A percentile compares a stretch with the other conserved stretches of the same genome.
phyloP scores from a whole-genome alignment of 2,329 filamentous ascomycete genomes.

The Colletotrichum eleusines region DNA sequence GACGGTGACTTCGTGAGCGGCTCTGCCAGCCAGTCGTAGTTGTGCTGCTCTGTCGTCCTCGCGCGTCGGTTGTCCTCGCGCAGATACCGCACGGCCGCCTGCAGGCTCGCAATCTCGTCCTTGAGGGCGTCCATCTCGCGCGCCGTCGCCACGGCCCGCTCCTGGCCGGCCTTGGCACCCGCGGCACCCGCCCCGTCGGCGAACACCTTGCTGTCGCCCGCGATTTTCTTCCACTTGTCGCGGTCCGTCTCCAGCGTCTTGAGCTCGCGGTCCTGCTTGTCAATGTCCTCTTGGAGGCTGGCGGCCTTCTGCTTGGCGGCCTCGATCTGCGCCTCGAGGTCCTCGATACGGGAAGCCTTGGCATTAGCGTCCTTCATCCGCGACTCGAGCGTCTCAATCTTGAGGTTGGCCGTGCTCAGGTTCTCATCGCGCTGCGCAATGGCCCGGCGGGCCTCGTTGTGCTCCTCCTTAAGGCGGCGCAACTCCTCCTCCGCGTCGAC shows the following conservation, averaged over 20 bases:
- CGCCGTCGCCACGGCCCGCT: slow-evolving; percentile 76
- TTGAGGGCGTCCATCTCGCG: slow-evolving; percentile 80
- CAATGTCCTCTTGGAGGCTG: slow-evolving; percentile 72
- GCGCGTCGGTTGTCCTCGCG: slow-evolving; percentile 75
- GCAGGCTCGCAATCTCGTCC: slow-evolving; percentile 73
- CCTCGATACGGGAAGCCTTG: slow-evolving; percentile 77
- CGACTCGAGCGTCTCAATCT: slow-evolving; percentile 92
- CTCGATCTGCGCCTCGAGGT: slow-evolving; percentile 71
- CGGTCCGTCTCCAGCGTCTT: slow-evolving; percentile 73
- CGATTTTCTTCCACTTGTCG: slow-evolving; percentile 79
- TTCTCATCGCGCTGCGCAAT: slow-evolving; percentile 82
- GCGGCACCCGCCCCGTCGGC: slow-evolving; percentile 63
- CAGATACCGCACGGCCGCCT: slow-evolving; percentile 76
- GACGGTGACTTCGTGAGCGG: slow-evolving; percentile 64
- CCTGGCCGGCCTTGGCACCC: slow-evolving; percentile 69
- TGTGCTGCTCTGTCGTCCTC: slow-evolving; percentile 66
- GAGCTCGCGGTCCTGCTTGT: slow-evolving; percentile 76
- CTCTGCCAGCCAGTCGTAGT: slow-evolving; percentile 72
- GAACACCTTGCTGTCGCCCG: slow-evolving; percentile 69
- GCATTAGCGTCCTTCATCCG: slow-evolving; percentile 86
- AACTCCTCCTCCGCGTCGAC: slow-evolving; percentile 89
- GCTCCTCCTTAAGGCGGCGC: slow-evolving; percentile 81
- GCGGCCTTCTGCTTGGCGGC: slow-evolving; percentile 63
- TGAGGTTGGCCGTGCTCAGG: slow-evolving; percentile 87
- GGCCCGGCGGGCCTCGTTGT: slow-evolving; percentile 80